A percentile compares a stretch with the other conserved stretches of the same genome.
Evolutionary conservation across 768 basidiomycete genomes (phyloP).

Genomic region (Chiua virens): DNA sequence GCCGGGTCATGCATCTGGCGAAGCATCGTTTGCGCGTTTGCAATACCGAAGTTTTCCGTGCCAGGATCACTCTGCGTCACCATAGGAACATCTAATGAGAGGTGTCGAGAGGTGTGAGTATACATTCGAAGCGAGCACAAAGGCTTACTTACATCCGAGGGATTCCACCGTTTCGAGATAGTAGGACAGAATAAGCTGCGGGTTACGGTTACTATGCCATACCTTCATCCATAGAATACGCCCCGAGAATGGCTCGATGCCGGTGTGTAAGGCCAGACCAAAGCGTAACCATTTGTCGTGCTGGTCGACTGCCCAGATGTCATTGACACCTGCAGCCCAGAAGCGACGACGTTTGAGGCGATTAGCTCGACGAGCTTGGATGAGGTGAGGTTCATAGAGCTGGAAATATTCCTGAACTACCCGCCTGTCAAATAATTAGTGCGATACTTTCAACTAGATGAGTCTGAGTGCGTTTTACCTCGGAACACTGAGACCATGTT

Average conservation of each 20-base stretch:
- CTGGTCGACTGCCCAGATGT: constrained; percentile 12
- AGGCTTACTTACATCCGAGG: background rate
- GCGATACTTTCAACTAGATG: no score
- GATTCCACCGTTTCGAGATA: background rate
- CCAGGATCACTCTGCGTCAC: constrained; percentile 2
- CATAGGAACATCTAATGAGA: background rate
- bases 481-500: background rate
- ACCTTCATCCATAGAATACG: background rate
- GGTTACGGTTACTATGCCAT: constrained; percentile 1
- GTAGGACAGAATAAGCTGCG: background rate
- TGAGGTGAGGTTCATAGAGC: constrained; percentile 18
- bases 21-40: constrained; percentile 1
- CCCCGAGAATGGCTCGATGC: background rate
- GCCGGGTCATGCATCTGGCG: constrained; percentile 31
- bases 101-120: no score
- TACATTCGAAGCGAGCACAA: no score
- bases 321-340: constrained; percentile 43
- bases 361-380: constrained; percentile 12
- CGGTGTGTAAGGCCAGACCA: background rate
- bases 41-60: background rate
- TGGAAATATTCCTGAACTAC: background rate
- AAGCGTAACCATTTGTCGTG: constrained; percentile 2
- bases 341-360: constrained; percentile 32
- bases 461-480: background rate
- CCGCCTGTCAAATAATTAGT: background rate